These are phyloP conservation scores for Neodidymelliopsis sp. DNA, from an alignment of 2,329 filamentous ascomycete species.

Conservation along the genomic window DNA sequence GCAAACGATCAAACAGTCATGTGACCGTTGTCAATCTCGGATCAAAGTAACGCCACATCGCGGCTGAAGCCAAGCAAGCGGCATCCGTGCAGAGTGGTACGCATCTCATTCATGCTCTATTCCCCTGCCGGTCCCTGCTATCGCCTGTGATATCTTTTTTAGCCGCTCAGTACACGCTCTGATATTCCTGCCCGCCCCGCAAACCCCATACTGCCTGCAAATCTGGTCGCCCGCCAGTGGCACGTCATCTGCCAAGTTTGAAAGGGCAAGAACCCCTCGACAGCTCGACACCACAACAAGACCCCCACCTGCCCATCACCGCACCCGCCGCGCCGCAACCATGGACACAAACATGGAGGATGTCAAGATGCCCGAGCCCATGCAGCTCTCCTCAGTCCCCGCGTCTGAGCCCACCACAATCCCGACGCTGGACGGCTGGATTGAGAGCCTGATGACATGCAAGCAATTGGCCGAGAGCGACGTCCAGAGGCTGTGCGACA, in stretches of 20 bases:
- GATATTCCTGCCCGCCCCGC: slow-evolving; percentile 1
- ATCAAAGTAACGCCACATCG: not conserved
- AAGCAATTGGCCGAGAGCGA: slow-evolving; percentile 96
- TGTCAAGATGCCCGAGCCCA: slow-evolving; percentile 81
- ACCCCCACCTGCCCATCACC: slow-evolving; percentile 31
- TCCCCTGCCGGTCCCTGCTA: slow-evolving; percentile 29
- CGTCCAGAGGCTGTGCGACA: slow-evolving; percentile 96
- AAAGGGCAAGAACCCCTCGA: slow-evolving; percentile 48
- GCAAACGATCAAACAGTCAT: not conserved
- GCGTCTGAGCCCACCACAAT: slow-evolving; percentile 86
- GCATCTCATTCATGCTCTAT: slow-evolving; percentile 29
- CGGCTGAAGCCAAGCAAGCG: slow-evolving; percentile 17
- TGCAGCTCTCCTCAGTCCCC: slow-evolving; percentile 72
- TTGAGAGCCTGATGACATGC: slow-evolving; percentile 97
- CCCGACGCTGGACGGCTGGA: slow-evolving; percentile 95
- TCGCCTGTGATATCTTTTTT: slow-evolving; percentile 23
- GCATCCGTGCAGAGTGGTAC: slow-evolving; percentile 22
- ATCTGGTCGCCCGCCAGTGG: slow-evolving; percentile 23
- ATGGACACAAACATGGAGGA: slow-evolving; percentile 99
- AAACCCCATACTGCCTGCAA: slow-evolving; percentile 4
- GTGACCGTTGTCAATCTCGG: slow-evolving; percentile 5
- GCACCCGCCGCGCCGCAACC: slow-evolving; percentile 47
- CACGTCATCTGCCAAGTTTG: slow-evolving; percentile 51
- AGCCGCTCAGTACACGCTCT: slow-evolving; percentile 21
- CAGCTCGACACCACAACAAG: slow-evolving; percentile 40